Percentiles rank a stretch among this genome's conserved stretches.
These are phyloP conservation scores for Aspergillus floridensis DNA, from an alignment of 2,329 filamentous ascomycete species.

Conservation along the genomic window DNA sequence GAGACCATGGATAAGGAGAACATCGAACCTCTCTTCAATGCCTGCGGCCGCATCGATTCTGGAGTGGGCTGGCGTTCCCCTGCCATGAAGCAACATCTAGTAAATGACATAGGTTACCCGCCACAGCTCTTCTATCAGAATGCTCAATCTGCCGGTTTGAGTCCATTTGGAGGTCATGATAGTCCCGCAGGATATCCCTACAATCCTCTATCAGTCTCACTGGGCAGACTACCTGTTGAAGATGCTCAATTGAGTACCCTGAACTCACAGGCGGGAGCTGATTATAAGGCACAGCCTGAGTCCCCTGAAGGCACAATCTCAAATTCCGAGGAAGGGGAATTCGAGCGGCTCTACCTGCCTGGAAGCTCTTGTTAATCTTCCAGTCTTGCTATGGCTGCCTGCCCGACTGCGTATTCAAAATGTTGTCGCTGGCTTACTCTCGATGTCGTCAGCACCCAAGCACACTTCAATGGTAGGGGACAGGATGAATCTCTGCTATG, in stretches of 20 bases:
- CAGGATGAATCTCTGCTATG: neutral
- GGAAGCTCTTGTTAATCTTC: slow-evolving; percentile 23
- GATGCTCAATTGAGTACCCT: slow-evolving; percentile 23
- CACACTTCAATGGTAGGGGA: neutral
- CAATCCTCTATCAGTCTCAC: slow-evolving; percentile 36
- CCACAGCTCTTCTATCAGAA: slow-evolving; percentile 29
- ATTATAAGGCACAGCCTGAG: slow-evolving; percentile 12
- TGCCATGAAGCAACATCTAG: slow-evolving; percentile 16
- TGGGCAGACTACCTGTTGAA: slow-evolving; percentile 19
- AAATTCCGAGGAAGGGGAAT: slow-evolving; percentile 34
- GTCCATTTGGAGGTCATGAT: slow-evolving; percentile 24
- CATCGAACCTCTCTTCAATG: slow-evolving; percentile 35
- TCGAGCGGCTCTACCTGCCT: slow-evolving; percentile 34
- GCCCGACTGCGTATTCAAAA: neutral
- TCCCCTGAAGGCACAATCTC: slow-evolving; percentile 38
- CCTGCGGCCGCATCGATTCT: slow-evolving; percentile 25
- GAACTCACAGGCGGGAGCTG: slow-evolving; percentile 6
- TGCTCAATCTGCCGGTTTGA: slow-evolving; percentile 20
- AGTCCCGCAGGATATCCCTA: slow-evolving; percentile 27
- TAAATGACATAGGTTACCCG: slow-evolving; percentile 21
- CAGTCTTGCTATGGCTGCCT: neutral
- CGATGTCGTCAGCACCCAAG: no score
- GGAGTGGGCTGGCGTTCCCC: slow-evolving; percentile 28
- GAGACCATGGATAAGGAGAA: slow-evolving; percentile 35
- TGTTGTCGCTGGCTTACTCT: neutral